Conservation (phyloP, 306 rosid genomes). For the Prunus campanulata region DNA sequence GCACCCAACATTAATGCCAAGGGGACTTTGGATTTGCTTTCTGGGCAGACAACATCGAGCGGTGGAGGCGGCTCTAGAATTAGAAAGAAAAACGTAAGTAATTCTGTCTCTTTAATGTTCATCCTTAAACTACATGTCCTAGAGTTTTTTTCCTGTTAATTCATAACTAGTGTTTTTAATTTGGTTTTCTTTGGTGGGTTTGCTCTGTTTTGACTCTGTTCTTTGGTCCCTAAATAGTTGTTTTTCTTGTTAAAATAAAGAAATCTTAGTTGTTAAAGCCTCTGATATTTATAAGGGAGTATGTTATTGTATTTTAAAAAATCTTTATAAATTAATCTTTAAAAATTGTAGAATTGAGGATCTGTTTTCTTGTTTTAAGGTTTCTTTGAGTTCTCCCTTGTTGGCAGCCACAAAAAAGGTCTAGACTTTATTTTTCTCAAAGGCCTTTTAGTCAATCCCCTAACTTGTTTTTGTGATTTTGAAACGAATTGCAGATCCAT, state of each 20-base stretch:
- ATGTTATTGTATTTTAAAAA: not conserved
- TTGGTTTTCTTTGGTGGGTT: not conserved
- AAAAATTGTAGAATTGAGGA: not conserved
- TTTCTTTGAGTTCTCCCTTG: not conserved
- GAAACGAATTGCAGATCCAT: slow-evolving; percentile 44
- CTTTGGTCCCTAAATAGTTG: not conserved
- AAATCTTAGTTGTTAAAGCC: not conserved
- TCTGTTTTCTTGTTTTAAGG: not conserved
- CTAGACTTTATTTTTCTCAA: not conserved
- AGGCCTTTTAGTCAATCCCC: not conserved
- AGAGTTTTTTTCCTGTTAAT: not conserved
- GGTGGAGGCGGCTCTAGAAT: slow-evolving; percentile 21
- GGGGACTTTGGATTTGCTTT: slow-evolving; percentile 50
- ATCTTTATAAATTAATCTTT: not conserved
- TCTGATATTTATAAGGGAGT: too few relatives aligned
- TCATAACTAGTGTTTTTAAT: not conserved
- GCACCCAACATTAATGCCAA: slow-evolving; percentile 19
- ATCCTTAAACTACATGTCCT: not conserved
- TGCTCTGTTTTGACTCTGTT: not conserved
- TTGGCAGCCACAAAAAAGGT: not conserved
- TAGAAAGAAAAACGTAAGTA: slow-evolving; percentile 53
- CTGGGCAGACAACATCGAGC: slow-evolving; percentile 28
- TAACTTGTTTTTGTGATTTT: not conserved
- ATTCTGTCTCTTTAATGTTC: not conserved
- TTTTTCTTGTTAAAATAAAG: not conserved